These are phyloP conservation scores for Tripterygium wilfordii DNA, from an alignment of 177 flowering plant species.

Conservation along the genomic window DNA sequence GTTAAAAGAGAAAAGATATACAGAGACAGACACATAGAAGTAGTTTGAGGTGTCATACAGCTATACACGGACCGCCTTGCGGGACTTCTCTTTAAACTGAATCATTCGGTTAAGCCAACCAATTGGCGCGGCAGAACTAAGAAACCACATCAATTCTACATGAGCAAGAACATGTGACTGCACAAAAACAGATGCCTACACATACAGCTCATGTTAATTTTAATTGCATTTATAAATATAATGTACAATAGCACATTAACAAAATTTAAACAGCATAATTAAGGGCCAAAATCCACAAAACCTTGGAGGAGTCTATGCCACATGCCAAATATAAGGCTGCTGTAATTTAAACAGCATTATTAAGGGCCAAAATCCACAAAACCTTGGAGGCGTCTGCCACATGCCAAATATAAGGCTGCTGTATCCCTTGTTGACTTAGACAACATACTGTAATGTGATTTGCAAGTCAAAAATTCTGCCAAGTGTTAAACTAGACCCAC, in stretches of 20 bases:
- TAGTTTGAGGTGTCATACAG: slow-evolving; percentile 9
- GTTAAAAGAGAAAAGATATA: too few relatives aligned
- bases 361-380: slow-evolving; percentile 7
- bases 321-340: slow-evolving; percentile 69
- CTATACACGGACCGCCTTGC: slow-evolving; percentile 63
- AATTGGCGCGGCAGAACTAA: slow-evolving; percentile 82
- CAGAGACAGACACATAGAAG: not conserved
- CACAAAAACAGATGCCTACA: slow-evolving; percentile 92
- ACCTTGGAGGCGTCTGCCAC: slow-evolving; percentile 95
- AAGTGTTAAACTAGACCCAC: not conserved
- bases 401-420: slow-evolving; percentile 90
- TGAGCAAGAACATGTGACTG: slow-evolving; percentile 98
- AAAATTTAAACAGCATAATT: not conserved
- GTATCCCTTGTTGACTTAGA: slow-evolving; percentile 78
- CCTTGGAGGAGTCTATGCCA: slow-evolving; percentile 88
- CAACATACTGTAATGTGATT: slow-evolving; percentile 88
- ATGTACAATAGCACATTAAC: not conserved
- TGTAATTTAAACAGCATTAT: not conserved
- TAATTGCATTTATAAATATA: not conserved
- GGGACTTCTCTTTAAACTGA: slow-evolving; percentile 96
- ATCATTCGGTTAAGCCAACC: slow-evolving; percentile 97
- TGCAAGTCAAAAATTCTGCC: slow-evolving; percentile 15
- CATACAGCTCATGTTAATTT: slow-evolving; percentile 2
- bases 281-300: slow-evolving; percentile 9
- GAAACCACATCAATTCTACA: slow-evolving; percentile 89